Evolutionary conservation across 2,329 filamentous ascomycete genomes (phyloP), one percentile per base, ranked within the genome.

Genomic region (Nemania diffusa): DNA sequence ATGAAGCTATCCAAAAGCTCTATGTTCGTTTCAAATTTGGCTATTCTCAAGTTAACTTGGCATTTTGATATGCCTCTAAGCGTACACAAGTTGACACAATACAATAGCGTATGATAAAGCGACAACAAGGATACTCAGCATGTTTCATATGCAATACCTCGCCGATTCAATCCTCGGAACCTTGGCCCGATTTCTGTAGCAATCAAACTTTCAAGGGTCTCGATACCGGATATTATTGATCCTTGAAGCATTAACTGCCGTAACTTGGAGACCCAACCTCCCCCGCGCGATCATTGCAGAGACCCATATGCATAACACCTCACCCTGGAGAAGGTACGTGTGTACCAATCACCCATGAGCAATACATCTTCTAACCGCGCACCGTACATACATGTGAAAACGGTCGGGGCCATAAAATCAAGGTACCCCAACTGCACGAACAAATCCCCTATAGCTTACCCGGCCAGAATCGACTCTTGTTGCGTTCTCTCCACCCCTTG

Each of bases 401-500:
- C n/a, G 6, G 6, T 17, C n/a, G 26, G 48, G 20, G 37, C 11
- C 4, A 27, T n/a, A 32, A 26, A 40, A 7, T 29, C 9, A 9
- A 50, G n/a, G 6, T 59, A 56, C 50, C 55, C 56, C 34, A 53
- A 24, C 56, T 57, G 20, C 51, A 40, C 7, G n/a, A 29, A 48
- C 2, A 24, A n/a, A n/a, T 26, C 4, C 26, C 34, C 50, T 66
- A 78, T 37, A 77, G 58, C 7, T 42, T 69, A n/a, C 74, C 75
- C 20, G 76, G 76, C 73, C 74, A 78, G 46, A 79, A 79, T 27
- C 77, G 74, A 29, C 69, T 69, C 51, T 55, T 52, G 69, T 83
- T 82, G 61, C 48, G 57, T 69, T 81, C 80, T 68, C 78, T 80
- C 84, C 84, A 87, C 1, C 64, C 79, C 57, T 76, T 78, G 74